Evolutionary conservation across 495 filamentous ascomycete genomes (phyloP), one percentile per base, ranked within the genome.

Genomic region (Penicillium ucsense): DNA sequence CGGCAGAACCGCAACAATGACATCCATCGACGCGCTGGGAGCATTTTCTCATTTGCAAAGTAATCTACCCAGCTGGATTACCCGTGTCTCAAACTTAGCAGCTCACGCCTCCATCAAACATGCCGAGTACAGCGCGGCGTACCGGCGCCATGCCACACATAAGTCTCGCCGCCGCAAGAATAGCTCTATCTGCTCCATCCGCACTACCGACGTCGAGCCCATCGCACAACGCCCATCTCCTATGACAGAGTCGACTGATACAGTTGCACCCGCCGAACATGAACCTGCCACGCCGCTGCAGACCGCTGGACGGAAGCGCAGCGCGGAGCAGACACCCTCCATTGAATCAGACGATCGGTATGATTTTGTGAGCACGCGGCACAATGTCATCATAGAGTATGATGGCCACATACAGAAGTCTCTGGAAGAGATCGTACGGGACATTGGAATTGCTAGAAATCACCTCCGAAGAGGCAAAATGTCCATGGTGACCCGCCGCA

Each of bases 301-400:
- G 35, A 61, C 57, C 38, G 55, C 59, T 27, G 54, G 54, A 30
- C 55, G 59, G 43, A 69, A 66, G 41, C 57, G 61, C 27, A 55
- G 55, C 5, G 51, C 55, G 2, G 56, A 68, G 29, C 53, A 71
- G 43, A 54, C 57, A 20, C 46, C 60, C 4, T 66, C 59, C 12
- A 48, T 54, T 34, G 57, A 56, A 34, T 72, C 68, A 8, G 49
- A 42, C 6, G 59, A 65, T 30, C 53, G 68, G 55, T 47, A 78
- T 56, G 38, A 73, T 59, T 72, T 73, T 27, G 87, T 84, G 60
- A 82, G 86, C 46, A 82, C 79, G 8, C 78, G 85, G 46, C 81
- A 78, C 50, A 89, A 88, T 77, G 81, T 94, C 46, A 82, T 91
- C 30, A 84, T 95, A 37, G 86, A 89, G 61, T 95, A 94, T 62